Base-by-base conservation (phyloP, 495 filamentous ascomycete genomes). In the Thozetella sp. region DNA sequence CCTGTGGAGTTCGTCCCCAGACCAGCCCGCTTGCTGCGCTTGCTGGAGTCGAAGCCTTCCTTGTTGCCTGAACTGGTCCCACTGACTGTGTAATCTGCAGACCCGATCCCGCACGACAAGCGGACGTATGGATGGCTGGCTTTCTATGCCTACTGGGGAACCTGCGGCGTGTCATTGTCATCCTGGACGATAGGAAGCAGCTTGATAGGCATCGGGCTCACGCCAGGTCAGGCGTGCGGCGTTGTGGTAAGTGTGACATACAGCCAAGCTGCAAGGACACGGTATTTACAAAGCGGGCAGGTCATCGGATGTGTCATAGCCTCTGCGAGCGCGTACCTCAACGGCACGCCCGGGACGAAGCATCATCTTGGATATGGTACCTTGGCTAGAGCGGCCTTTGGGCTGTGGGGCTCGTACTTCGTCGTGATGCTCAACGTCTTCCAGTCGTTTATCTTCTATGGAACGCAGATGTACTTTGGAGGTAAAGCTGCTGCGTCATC, bases 361-460 rank as follows among this genome's bases (percentile, higher is more conserved):
- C 43, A 48, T 19, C 43, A 48, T n/a, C 43, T 48, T n/a, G 43
- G 43, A 48, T 48, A 48, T 20, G 43, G 43, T n/a, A 13, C 43
- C 9, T 20, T 48, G 43, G 43, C 43, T 3, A 48, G 43, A 20
- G 43, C 43, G 3, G 43, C 43, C 10, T 48, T 48, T 48, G 43
- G 43, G 10, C 43, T 48, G n/a, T 48, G 43, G 43, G 43, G 43
- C 43, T 48, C 43, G n/a, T 48, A 48, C 43, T 48, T 48, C 20
- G 43, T 48, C 11, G 43, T 48, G 43, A 48, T 48, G 43, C 43
- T 48, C 43, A 48, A 48, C 43, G 43, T 48, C 43, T 48, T 48
- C 43, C 43, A 48, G n/a, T 48, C 43, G 11, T 48, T 48, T n/a
- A 48, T 48, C 43, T 48, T 48, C 43, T 48, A 48, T n/a, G 43